These are phyloP conservation scores for Daphne laureola DNA, from an alignment of 441 rosid species.

Conservation along the genomic window DNA sequence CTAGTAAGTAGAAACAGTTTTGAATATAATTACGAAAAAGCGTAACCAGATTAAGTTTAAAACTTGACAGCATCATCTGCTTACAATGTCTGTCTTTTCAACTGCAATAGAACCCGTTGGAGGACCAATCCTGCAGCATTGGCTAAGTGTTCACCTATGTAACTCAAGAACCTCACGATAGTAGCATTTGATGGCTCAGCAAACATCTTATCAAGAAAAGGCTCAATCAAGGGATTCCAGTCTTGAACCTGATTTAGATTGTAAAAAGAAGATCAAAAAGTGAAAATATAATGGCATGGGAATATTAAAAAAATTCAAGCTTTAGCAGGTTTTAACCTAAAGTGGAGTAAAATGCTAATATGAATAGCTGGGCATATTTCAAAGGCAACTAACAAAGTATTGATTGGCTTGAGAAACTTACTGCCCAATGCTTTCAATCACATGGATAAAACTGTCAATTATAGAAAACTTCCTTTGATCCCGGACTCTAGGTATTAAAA, in stretches of 20 bases:
- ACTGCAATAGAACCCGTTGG: slow-evolving; percentile 40
- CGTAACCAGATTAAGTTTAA: too few species aligned
- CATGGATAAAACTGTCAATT: too few species aligned
- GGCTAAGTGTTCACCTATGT: slow-evolving; percentile 60
- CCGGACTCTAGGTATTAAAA: too few species aligned
- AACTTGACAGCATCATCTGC: slow-evolving; percentile 14
- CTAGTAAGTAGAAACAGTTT: too few species aligned
- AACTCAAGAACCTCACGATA: slow-evolving; percentile 73
- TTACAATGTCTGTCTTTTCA: slow-evolving; percentile 61
- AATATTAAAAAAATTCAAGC: slow-evolving; percentile 10
- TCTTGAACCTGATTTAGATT: slow-evolving; percentile 53
- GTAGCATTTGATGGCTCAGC: slow-evolving; percentile 82
- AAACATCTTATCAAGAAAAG: slow-evolving; percentile 82
- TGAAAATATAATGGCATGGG: background rate
- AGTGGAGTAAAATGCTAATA: too few species aligned
- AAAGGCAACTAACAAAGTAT: too few species aligned
- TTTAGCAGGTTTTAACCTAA: background rate
- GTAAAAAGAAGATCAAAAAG: slow-evolving; percentile 13
- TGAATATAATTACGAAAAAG: too few species aligned
- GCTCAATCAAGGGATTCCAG: slow-evolving; percentile 59
- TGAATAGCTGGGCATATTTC: too few species aligned
- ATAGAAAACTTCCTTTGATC: too few species aligned
- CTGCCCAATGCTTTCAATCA: too few species aligned
- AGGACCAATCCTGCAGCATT: slow-evolving; percentile 55
- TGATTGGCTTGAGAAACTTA: too few species aligned